Evolutionary conservation across 345 rosid genomes (phyloP).

Genomic region (Eucalyptus curtisii): DNA sequence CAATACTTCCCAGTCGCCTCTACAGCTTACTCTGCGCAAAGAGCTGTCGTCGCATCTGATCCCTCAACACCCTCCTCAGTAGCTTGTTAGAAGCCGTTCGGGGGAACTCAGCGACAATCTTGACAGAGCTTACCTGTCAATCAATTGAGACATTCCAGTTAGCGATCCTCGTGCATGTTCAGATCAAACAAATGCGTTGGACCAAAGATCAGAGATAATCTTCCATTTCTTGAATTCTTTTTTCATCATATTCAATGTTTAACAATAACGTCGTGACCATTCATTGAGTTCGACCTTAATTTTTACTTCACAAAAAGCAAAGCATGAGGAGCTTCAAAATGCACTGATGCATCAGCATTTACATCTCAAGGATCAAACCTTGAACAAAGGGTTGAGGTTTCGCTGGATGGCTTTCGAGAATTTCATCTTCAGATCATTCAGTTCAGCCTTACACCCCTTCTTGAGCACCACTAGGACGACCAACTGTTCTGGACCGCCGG

Average conservation of each 20-base stretch:
- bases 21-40: conserved; percentile 35
- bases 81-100: conserved; percentile 83
- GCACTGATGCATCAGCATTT: background rate
- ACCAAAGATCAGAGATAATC: background rate
- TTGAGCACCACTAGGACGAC: conserved; percentile 52
- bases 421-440: conserved; percentile 36
- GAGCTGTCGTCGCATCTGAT: conserved; percentile 38
- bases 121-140: conserved; percentile 60
- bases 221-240: background rate
- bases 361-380: conserved; percentile 24
- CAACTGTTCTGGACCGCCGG: conserved; percentile 75
- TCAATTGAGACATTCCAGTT: background rate
- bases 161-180: background rate
- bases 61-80: conserved; percentile 65
- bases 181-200: background rate
- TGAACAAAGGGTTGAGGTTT: conserved; percentile 80
- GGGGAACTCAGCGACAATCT: conserved; percentile 57
- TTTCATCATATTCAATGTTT: background rate
- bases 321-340: background rate
- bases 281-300: background rate
- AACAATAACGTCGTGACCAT: background rate
- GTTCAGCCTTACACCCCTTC: conserved; percentile 22
- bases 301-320: background rate
- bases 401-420: conserved; percentile 52
- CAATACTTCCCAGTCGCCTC: background rate